Evolutionary conservation across 805 yeast genomes (phyloP).

Genomic region (Zygoascus bituminiphila): DNA sequence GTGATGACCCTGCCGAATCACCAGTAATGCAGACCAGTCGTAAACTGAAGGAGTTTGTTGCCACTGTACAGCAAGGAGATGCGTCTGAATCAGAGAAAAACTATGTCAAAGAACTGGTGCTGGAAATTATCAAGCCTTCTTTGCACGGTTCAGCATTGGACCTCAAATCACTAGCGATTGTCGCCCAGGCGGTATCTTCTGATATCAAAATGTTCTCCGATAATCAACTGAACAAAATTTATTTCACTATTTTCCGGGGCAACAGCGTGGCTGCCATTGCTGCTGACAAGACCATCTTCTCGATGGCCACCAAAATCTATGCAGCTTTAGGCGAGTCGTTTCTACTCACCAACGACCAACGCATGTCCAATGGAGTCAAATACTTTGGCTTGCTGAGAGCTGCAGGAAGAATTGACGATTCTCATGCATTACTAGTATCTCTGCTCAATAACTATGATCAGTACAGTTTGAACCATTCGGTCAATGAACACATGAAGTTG

Average conservation of each 20-base stretch:
- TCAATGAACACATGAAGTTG: neutral
- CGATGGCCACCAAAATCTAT: neutral
- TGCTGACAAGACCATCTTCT: neutral
- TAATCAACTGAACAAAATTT: neutral
- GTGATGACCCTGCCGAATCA: neutral
- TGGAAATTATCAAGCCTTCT: neutral
- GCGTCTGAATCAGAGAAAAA: neutral
- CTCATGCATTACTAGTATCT: constrained; percentile 16
- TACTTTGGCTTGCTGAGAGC: constrained; percentile 18
- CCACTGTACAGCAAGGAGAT: neutral
- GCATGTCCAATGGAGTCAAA: constrained; percentile 16
- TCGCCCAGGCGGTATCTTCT: neutral
- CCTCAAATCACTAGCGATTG: neutral
- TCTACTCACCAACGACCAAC: neutral
- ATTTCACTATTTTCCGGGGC: neutral
- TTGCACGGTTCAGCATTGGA: neutral
- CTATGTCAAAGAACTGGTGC: neutral
- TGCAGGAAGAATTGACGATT: constrained; percentile 15
- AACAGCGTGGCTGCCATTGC: neutral
- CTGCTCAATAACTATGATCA: constrained; percentile 7
- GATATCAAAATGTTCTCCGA: neutral
- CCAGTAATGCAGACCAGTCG: neutral
- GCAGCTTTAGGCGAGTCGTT: neutral
- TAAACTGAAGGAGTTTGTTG: neutral
- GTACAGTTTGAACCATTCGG: neutral